These are phyloP conservation scores for Exophiala lecanii-corni DNA, from an alignment of 2,329 filamentous ascomycete genomes.

Conservation along the genomic window DNA sequence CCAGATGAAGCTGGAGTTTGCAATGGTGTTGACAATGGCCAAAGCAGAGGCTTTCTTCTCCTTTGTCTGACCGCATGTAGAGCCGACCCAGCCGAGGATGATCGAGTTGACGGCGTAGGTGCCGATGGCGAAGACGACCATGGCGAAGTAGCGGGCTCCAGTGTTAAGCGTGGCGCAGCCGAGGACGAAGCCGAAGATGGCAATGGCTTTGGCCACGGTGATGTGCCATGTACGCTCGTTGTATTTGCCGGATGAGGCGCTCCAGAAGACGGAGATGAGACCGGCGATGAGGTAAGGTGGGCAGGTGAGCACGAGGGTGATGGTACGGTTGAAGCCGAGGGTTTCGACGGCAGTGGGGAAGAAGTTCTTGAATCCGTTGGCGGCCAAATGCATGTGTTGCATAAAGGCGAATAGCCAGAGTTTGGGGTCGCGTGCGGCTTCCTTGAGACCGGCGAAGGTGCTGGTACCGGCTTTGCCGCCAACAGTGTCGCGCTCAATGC, in stretches of 20 bases:
- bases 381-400: slow-evolving; percentile 44
- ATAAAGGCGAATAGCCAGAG: slow-evolving; percentile 29
- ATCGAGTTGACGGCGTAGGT: slow-evolving; percentile 37
- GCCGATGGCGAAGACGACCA: slow-evolving; percentile 31
- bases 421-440: slow-evolving; percentile 37
- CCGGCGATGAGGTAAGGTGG: slow-evolving; percentile 33
- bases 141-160: slow-evolving; percentile 30
- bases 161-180: slow-evolving; percentile 30
- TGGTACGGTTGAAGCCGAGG: slow-evolving; percentile 44
- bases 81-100: slow-evolving; percentile 41
- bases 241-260: slow-evolving; percentile 24
- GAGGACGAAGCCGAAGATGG: slow-evolving; percentile 32
- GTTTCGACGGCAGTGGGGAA: slow-evolving; percentile 45
- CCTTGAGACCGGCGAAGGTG: slow-evolving; percentile 39
- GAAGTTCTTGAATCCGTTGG: slow-evolving; percentile 43
- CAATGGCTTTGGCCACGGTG: slow-evolving; percentile 22
- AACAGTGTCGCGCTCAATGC: slow-evolving; percentile 41
- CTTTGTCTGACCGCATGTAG: slow-evolving; percentile 38
- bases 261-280: slow-evolving; percentile 35
- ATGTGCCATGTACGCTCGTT: slow-evolving; percentile 33
- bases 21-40: slow-evolving; percentile 39
- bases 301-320: slow-evolving; percentile 48
- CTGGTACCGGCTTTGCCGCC: slow-evolving; percentile 34
- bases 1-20: slow-evolving; percentile 28
- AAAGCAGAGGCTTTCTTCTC: slow-evolving; percentile 42